Conservation (phyloP, 108 stramenopile species). For the Pseudonitzschia pungens region DNA sequence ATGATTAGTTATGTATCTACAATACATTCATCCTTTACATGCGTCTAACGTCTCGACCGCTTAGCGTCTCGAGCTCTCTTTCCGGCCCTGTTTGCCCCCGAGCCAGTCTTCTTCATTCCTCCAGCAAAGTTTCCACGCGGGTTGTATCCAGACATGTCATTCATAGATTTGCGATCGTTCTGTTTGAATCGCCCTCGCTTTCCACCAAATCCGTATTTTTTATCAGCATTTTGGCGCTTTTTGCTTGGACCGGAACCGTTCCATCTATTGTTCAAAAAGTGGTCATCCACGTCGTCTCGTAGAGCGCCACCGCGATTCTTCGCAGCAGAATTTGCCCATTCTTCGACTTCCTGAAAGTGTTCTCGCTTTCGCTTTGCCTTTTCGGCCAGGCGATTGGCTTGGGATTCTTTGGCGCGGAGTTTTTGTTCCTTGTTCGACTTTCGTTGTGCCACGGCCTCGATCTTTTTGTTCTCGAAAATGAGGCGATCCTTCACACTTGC, state of each 20-base stretch:
- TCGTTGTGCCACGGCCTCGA: slow-evolving; percentile 91
- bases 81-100: slow-evolving; percentile 60
- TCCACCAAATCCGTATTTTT: slow-evolving; percentile 83
- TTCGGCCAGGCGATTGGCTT: slow-evolving; percentile 84
- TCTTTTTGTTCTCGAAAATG: slow-evolving; percentile 97
- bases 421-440: slow-evolving; percentile 63
- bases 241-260: slow-evolving; percentile 43
- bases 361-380: slow-evolving; percentile 88
- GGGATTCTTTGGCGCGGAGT: slow-evolving; percentile 52
- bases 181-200: slow-evolving; percentile 87
- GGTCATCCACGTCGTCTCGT: slow-evolving; percentile 59
- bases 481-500: slow-evolving; percentile 96
- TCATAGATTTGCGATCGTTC: slow-evolving; percentile 71
- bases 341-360: slow-evolving; percentile 78
- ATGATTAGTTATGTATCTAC: not conserved
- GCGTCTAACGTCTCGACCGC: slow-evolving; percentile 25
- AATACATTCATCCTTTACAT: not conserved
- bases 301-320: slow-evolving; percentile 54
- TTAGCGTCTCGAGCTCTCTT: slow-evolving; percentile 83
- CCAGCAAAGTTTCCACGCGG: slow-evolving; percentile 83
- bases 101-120: slow-evolving; percentile 60
- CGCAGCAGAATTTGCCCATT: slow-evolving; percentile 84
- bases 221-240: slow-evolving; percentile 63
- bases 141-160: slow-evolving; percentile 82
- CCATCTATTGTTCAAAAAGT: slow-evolving; percentile 26